Evolutionary conservation across 169 alveolate genomes (phyloP).

Genomic region (Miamiensis avidus): DNA sequence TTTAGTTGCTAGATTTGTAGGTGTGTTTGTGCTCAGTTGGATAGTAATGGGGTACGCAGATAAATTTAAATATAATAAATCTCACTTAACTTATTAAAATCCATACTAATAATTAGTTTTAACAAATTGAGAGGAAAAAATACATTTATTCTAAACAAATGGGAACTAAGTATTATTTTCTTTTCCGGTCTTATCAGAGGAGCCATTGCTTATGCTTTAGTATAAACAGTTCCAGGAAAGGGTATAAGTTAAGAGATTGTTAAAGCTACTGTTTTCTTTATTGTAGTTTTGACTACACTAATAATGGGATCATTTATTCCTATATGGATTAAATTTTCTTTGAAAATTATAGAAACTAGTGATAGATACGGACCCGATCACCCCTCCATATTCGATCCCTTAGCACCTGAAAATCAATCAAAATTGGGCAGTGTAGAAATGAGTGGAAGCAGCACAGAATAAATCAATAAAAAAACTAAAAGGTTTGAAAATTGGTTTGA

Average conservation of each 20-base stretch:
- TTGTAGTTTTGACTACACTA: slow-evolving; percentile 41
- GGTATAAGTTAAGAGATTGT: slow-evolving; percentile 13
- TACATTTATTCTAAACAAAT: neutral
- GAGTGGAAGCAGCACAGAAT: neutral
- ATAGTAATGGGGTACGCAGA: slow-evolving; percentile 17
- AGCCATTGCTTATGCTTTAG: slow-evolving; percentile 50
- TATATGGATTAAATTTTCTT: slow-evolving; percentile 9
- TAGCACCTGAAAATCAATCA: neutral
- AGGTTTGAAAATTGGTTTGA: neutral
- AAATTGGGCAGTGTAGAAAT: neutral
- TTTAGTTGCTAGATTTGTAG: slow-evolving; percentile 46
- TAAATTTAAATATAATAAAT: too few species aligned
- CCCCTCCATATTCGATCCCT: neutral
- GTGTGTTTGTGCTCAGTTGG: slow-evolving; percentile 43
- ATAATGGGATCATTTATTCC: slow-evolving; percentile 38
- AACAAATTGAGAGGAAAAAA: neutral
- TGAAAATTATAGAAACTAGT: neutral
- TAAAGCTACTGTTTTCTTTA: slow-evolving; percentile 47
- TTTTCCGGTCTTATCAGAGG: slow-evolving; percentile 55
- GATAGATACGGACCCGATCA: neutral
- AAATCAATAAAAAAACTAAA: neutral
- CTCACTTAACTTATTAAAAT: neutral
- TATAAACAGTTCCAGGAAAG: slow-evolving; percentile 29
- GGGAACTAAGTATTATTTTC: slow-evolving; percentile 32
- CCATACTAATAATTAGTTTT: too few species aligned